Conservation (phyloP, 1,284 basidiomycete species). For the Tausonia pullulans region DNA sequence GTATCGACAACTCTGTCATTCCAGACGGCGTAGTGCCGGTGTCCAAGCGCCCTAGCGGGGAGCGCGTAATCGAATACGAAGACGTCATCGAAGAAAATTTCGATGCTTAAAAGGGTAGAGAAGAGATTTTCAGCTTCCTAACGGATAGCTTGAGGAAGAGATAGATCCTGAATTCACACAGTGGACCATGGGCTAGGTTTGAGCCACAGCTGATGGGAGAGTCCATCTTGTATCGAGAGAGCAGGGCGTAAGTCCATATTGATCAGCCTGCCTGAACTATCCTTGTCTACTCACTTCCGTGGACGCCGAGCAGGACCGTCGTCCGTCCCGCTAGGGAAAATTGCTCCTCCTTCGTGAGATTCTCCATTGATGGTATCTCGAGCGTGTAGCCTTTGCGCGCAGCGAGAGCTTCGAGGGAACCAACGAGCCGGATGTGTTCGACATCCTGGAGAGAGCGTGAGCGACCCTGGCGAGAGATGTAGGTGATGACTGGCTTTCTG, state of each 20-base stretch:
- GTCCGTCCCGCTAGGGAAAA: constrained; percentile 32
- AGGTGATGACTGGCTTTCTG: constrained; percentile 50
- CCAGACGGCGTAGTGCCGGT: constrained; percentile 1
- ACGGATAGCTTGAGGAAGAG: too few relatives aligned
- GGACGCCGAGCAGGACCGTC: constrained; percentile 25
- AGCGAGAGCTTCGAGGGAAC: constrained; percentile 46
- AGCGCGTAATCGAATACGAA: constrained; percentile 19
- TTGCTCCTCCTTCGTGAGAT: constrained; percentile 34
- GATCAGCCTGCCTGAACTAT: too few relatives aligned
- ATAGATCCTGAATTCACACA: constrained; percentile 18
- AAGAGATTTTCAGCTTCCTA: too few relatives aligned
- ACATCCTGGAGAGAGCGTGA: constrained; percentile 48
- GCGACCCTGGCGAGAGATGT: constrained; percentile 55
- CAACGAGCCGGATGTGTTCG: constrained; percentile 50
- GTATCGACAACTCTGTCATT: too few relatives aligned
- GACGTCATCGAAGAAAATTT: constrained; percentile 34
- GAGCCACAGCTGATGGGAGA: constrained; percentile 37
- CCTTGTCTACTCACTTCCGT: not conserved
- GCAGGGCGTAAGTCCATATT: constrained; percentile 8
- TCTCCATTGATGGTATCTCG: constrained; percentile 35
- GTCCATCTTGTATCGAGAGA: constrained; percentile 22
- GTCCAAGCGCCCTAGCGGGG: not conserved
- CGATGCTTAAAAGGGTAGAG: constrained; percentile 21
- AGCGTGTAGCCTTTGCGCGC: constrained; percentile 50
- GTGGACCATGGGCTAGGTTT: constrained; percentile 33